Conservation (phyloP, 2,329 filamentous ascomycete genomes). For the Cladophialophora chaetospira region DNA sequence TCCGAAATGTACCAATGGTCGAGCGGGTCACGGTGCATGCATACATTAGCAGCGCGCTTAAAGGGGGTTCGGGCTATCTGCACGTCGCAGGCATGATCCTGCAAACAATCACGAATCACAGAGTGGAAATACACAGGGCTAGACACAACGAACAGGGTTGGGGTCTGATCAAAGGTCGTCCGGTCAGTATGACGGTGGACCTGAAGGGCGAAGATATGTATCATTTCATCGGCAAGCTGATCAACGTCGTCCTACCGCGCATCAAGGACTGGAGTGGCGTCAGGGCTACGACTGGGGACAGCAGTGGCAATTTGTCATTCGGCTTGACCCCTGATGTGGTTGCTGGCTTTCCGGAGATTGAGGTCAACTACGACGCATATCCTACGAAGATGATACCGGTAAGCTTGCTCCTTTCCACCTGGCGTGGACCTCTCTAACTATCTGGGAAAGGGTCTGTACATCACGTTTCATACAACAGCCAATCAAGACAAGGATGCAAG, state of each 20-base stretch:
- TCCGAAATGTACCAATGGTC: conserved; percentile 82
- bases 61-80: conserved; percentile 71
- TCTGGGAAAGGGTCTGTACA: conserved; percentile 67
- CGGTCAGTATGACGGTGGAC: conserved; percentile 71
- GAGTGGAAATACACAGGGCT: conserved; percentile 69
- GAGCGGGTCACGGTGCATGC: conserved; percentile 78
- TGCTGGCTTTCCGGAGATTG: conserved; percentile 87
- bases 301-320: conserved; percentile 81
- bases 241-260: conserved; percentile 86
- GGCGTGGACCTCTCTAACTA: conserved; percentile 37
- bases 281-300: conserved; percentile 77
- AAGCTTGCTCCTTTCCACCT: conserved; percentile 56
- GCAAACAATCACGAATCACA: conserved; percentile 80
- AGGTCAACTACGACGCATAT: conserved; percentile 79
- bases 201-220: conserved; percentile 79
- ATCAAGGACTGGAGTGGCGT: conserved; percentile 95
- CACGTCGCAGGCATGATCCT: conserved; percentile 81
- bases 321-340: conserved; percentile 76
- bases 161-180: conserved; percentile 69
- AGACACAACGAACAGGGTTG: conserved; percentile 74
- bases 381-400: conserved; percentile 29
- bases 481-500: conserved; percentile 83
- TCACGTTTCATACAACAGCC: conserved; percentile 81
- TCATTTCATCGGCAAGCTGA: conserved; percentile 85
- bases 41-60: conserved; percentile 68